These are phyloP conservation scores for Candida mattraensis DNA, from an alignment of 805 yeast species.

Conservation along the genomic window DNA sequence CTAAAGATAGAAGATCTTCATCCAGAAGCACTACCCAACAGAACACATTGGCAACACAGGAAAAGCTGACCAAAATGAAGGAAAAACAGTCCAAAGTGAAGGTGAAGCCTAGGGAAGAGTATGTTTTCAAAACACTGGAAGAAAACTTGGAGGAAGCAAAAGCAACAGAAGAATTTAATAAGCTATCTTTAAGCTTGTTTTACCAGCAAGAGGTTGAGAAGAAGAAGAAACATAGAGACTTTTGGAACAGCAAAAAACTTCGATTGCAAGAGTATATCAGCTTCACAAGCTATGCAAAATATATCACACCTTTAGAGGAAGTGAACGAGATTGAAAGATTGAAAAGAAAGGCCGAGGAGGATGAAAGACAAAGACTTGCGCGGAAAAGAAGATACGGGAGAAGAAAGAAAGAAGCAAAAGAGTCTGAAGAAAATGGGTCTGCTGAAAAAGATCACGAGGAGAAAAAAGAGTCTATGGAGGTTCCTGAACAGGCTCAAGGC, in stretches of 20 bases:
- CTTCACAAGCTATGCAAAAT: slow-evolving; percentile 45
- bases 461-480: too few relatives aligned
- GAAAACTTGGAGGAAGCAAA: slow-evolving; percentile 79
- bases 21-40: slow-evolving; percentile 75
- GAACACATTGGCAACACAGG: slow-evolving; percentile 73
- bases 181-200: slow-evolving; percentile 69
- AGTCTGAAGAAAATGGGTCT: not conserved
- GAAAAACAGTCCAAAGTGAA: slow-evolving; percentile 41
- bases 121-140: slow-evolving; percentile 59
- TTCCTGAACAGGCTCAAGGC: too few relatives aligned
- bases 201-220: slow-evolving; percentile 82
- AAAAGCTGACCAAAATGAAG: slow-evolving; percentile 69
- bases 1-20: slow-evolving; percentile 63
- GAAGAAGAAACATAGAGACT: slow-evolving; percentile 72
- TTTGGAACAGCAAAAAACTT: slow-evolving; percentile 63
- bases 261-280: slow-evolving; percentile 62
- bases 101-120: slow-evolving; percentile 35
- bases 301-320: slow-evolving; percentile 65
- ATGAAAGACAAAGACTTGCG: slow-evolving; percentile 20
- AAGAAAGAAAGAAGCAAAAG: slow-evolving; percentile 19
- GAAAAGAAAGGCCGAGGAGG: slow-evolving; percentile 36
- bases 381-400: slow-evolving; percentile 45
- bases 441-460: too few relatives aligned
- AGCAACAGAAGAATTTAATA: slow-evolving; percentile 78
- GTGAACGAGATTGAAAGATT: slow-evolving; percentile 43